Percentiles rank a stretch among this genome's conserved stretches.
Conservation (phyloP, 1,284 basidiomycete genomes). For the Cryptococcus sp. region DNA sequence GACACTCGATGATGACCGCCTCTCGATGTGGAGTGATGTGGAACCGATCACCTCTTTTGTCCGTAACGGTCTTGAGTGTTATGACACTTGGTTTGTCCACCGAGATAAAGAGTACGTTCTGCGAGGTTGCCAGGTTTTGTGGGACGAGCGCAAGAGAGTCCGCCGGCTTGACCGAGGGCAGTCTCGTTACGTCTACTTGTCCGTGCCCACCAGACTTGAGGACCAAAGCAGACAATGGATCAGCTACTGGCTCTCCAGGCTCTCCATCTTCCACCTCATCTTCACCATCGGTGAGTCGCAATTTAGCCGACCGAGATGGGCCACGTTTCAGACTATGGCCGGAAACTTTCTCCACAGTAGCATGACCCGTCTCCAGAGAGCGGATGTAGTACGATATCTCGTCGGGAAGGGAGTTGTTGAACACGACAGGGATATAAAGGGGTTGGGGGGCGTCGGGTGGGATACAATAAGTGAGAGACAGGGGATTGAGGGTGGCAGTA, state of each 20-base stretch:
- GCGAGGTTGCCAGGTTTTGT: constrained; percentile 63
- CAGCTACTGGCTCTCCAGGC: constrained; percentile 41
- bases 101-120: constrained; percentile 70
- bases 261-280: constrained; percentile 36
- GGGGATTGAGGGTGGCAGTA: constrained; percentile 51
- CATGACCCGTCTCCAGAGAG: constrained; percentile 59
- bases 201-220: constrained; percentile 9
- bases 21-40: constrained; percentile 64
- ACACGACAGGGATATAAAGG: constrained; percentile 57
- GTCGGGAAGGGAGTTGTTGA: constrained; percentile 86
- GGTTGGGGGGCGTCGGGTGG: constrained; percentile 39
- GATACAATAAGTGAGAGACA: constrained; percentile 50
- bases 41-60: constrained; percentile 66
- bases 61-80: constrained; percentile 69
- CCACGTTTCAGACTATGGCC: constrained; percentile 33
- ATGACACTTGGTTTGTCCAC: constrained; percentile 65
- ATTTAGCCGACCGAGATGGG: constrained; percentile 15
- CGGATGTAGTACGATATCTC: constrained; percentile 74
- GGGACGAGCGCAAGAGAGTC: constrained; percentile 45
- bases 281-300: constrained; percentile 29
- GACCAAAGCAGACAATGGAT: constrained; percentile 35
- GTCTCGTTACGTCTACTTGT: constrained; percentile 53
- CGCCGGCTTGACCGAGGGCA: constrained; percentile 43
- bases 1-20: constrained; percentile 78
- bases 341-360: constrained; percentile 21